Evolutionary conservation across 164 flowering plant species (phyloP).

Genomic region (Nymphaea thermarum): DNA sequence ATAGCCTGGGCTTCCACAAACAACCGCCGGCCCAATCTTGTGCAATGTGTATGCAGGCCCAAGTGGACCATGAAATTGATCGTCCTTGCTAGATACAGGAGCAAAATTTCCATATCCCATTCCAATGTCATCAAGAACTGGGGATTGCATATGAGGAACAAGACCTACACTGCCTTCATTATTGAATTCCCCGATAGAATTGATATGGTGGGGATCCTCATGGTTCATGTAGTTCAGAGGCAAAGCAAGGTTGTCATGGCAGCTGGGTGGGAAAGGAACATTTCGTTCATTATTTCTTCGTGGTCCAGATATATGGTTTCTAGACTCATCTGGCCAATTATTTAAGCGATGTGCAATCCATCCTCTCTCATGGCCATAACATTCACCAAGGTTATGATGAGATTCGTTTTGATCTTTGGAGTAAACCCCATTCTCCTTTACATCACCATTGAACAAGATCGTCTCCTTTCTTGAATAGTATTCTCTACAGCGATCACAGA

Average conservation of each 20-base stretch:
- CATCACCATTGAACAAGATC: neutral
- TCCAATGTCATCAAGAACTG: constrained; percentile 40
- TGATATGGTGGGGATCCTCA: constrained; percentile 33
- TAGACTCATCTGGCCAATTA: constrained; percentile 47
- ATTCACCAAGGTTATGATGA: constrained; percentile 28
- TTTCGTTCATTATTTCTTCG: constrained; percentile 42
- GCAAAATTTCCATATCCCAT: constrained; percentile 45
- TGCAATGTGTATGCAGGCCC: constrained; percentile 38
- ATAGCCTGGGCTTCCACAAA: constrained; percentile 39
- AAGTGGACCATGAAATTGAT: constrained; percentile 33
- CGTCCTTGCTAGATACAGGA: constrained; percentile 43
- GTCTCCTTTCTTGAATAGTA: constrained; percentile 41
- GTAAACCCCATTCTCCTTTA: constrained; percentile 38
- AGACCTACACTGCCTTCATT: constrained; percentile 30
- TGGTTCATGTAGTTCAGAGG: constrained; percentile 31
- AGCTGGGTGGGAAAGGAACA: constrained; percentile 19
- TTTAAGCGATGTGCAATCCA: constrained; percentile 46
- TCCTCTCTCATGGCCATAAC: constrained; percentile 53
- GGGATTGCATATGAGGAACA: constrained; percentile 25
- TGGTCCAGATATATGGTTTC: constrained; percentile 35
- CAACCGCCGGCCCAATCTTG: constrained; percentile 50
- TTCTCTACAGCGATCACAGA: constrained; percentile 29
- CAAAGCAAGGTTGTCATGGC: constrained; percentile 30
- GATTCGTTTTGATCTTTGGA: constrained; percentile 39
- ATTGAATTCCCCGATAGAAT: constrained; percentile 39